Evolutionary conservation across 768 basidiomycete species (phyloP).

Genomic region (Boletus coccyginus): DNA sequence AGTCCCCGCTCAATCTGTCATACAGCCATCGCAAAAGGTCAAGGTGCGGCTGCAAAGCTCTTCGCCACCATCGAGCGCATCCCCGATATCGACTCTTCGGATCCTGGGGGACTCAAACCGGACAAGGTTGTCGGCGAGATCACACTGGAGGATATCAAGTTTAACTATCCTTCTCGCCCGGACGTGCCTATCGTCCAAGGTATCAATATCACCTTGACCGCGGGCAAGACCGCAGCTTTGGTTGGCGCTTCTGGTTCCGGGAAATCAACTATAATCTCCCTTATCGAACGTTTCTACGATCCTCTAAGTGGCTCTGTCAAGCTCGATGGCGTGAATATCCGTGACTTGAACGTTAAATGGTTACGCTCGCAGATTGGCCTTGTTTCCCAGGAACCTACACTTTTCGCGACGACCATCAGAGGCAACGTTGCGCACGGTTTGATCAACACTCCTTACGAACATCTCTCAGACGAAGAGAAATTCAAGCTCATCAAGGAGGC

Average conservation of each 20-base stretch:
- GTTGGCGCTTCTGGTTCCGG: slow-evolving; percentile 81
- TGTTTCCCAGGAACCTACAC: slow-evolving; percentile 83
- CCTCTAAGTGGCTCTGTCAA: slow-evolving; percentile 64
- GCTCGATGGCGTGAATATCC: slow-evolving; percentile 67
- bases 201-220: slow-evolving; percentile 61
- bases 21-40: slow-evolving; percentile 72
- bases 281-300: slow-evolving; percentile 90
- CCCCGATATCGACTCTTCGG: slow-evolving; percentile 80
- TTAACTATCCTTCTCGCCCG: slow-evolving; percentile 86
- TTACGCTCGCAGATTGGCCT: slow-evolving; percentile 83
- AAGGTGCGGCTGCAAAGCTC: slow-evolving; percentile 87
- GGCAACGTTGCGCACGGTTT: slow-evolving; percentile 85
- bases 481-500: slow-evolving; percentile 77
- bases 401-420: slow-evolving; percentile 82
- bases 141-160: slow-evolving; percentile 67
- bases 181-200: slow-evolving; percentile 77
- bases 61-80: slow-evolving; percentile 85
- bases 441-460: slow-evolving; percentile 67
- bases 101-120: slow-evolving; percentile 64
- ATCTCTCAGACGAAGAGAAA: slow-evolving; percentile 71
- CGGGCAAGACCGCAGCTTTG: slow-evolving; percentile 75
- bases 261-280: slow-evolving; percentile 72
- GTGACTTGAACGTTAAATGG: slow-evolving; percentile 80
- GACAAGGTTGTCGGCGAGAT: slow-evolving; percentile 70
- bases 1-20: neutral